phyloP scores from a whole-genome alignment of 257 asterid species.

The Gentiana macrophylla region DNA sequence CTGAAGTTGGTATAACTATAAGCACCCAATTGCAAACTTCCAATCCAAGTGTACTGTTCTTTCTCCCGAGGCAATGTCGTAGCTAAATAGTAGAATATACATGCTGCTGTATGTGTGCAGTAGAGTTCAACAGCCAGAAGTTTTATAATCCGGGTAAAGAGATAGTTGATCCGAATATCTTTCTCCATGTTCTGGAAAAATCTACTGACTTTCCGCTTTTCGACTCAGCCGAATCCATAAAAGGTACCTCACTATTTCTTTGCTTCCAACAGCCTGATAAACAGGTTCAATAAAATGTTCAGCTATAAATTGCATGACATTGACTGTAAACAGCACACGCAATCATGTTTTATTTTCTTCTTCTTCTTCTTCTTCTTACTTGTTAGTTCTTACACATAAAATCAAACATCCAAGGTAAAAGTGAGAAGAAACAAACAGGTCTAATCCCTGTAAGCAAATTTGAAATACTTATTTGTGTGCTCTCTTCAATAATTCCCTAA shows the following conservation, averaged over 20 bases:
- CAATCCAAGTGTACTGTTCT: conserved; percentile 73
- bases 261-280: conserved; percentile 38
- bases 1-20: conserved; percentile 44
- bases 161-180: conserved; percentile 54
- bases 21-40: conserved; percentile 58
- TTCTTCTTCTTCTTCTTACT: too few species aligned
- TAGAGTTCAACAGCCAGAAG: conserved; percentile 62
- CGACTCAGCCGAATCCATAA: conserved; percentile 72
- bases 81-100: conserved; percentile 65
- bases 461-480: too few species aligned
- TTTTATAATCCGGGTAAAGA: conserved; percentile 54
- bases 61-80: conserved; percentile 65
- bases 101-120: conserved; percentile 78
- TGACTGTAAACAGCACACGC: too few species aligned
- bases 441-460: too few species aligned
- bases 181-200: conserved; percentile 56
- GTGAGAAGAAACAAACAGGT: too few species aligned
- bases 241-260: conserved; percentile 50
- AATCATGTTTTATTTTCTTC: too few species aligned
- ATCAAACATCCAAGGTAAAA: too few species aligned
- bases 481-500: too few species aligned
- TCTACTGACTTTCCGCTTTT: conserved; percentile 42
- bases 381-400: too few species aligned
- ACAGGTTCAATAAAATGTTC: neutral
- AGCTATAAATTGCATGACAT: too few species aligned